These are phyloP conservation scores for Hamigera avellanea DNA, from an alignment of 495 filamentous ascomycete species.

Conservation along the genomic window DNA sequence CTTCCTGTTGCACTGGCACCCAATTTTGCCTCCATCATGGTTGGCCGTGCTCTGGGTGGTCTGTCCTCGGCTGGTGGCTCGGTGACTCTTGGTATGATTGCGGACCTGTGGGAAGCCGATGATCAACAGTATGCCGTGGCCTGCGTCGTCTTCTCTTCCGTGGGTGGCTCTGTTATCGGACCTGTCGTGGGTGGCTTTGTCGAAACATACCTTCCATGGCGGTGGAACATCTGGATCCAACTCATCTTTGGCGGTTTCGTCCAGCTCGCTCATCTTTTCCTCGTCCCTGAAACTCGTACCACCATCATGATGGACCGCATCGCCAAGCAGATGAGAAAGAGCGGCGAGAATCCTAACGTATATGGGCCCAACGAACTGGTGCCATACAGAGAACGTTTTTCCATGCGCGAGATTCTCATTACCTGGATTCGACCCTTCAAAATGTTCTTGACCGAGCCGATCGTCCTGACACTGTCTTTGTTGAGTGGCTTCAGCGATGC, in stretches of 20 bases:
- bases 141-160: conserved; percentile 52
- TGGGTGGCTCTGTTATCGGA: conserved; percentile 49
- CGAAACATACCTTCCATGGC: conserved; percentile 37
- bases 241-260: conserved; percentile 47
- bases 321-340: conserved; percentile 41
- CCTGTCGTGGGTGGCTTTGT: conserved; percentile 51
- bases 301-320: conserved; percentile 50
- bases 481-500: conserved; percentile 53
- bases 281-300: conserved; percentile 47
- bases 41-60: conserved; percentile 46
- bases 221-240: conserved; percentile 50
- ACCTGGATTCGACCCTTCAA: conserved; percentile 49
- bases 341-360: conserved; percentile 41
- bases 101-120: conserved; percentile 50
- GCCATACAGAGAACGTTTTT: conserved; percentile 46
- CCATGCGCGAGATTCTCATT: conserved; percentile 39
- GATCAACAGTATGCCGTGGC: conserved; percentile 50
- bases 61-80: conserved; percentile 50
- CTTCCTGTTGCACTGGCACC: conserved; percentile 41
- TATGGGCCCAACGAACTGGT: conserved; percentile 54
- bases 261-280: conserved; percentile 37
- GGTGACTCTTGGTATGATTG: conserved; percentile 51
- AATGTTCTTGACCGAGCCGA: conserved; percentile 52
- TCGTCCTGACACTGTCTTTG: conserved; percentile 45
- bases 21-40: conserved; percentile 43